Percentiles rank a stretch among this genome's conserved stretches.
Conservation (phyloP, 768 basidiomycete genomes). For the Suillus sp. region DNA sequence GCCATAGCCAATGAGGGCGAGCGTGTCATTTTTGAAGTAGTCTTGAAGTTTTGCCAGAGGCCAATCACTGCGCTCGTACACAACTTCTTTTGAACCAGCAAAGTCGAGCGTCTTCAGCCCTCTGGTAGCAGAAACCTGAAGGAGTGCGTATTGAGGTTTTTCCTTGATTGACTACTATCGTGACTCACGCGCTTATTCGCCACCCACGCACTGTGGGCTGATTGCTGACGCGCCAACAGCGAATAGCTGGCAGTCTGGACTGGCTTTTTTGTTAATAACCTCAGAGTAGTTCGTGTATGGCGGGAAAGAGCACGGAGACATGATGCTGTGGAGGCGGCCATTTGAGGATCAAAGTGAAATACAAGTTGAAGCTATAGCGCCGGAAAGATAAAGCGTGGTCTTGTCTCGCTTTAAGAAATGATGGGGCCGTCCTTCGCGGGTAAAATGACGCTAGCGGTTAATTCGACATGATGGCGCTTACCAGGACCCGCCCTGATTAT, state of each 20-base stretch:
- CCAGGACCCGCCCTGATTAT: no score
- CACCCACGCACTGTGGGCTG: neutral
- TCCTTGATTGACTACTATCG: neutral
- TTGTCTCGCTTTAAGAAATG: no score
- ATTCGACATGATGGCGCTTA: no score
- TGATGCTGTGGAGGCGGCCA: neutral
- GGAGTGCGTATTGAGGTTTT: neutral
- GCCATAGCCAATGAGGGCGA: slow-evolving; percentile 98
- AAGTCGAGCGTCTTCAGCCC: slow-evolving; percentile 87
- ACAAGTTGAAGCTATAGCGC: no score
- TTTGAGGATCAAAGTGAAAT: neutral
- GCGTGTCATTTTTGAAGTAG: slow-evolving; percentile 99
- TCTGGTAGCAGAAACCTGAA: neutral
- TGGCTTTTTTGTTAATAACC: neutral
- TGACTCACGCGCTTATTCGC: neutral
- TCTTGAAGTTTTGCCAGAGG: slow-evolving; percentile 96
- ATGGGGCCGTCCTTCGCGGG: no score
- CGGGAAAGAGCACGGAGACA: neutral
- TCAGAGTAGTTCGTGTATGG: neutral
- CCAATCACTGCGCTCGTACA: slow-evolving; percentile 98
- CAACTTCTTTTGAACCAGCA: slow-evolving; percentile 89
- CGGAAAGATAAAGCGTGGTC: no score
- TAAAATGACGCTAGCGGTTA: no score
- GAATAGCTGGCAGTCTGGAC: neutral
- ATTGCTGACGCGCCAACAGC: neutral